Evolutionary conservation across 139 green algal species (phyloP), one percentile per base, ranked within the genome.

Genomic region (Eudorina sp.): DNA sequence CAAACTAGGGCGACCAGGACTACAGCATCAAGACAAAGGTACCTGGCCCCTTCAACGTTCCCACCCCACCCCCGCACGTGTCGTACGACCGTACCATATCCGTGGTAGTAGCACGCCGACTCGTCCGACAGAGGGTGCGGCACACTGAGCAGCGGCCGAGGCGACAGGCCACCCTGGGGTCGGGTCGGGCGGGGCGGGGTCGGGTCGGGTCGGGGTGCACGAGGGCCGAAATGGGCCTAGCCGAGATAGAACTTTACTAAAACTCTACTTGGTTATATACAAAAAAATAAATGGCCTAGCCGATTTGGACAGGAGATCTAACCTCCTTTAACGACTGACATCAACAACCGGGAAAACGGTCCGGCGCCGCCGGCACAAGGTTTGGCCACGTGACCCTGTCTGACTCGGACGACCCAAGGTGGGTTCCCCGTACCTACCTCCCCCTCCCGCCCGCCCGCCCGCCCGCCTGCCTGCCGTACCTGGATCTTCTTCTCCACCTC

Each of bases 71-170:
- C n/a, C n/a, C n/a, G n/a, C n/a, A n/a, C n/a, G n/a, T n/a, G n/a
- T n/a, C n/a, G n/a, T n/a, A n/a, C n/a, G n/a, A n/a, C n/a, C 68
- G 7, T 43, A 87, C 81, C 81, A 36, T 88, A 97, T 41, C 90
- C 94, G 60, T 97, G 95, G 88, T 96, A 98, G 89, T 98, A 98
- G 85, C 89, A 95, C 23, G 62, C 89, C 27, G 76, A 83, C 90
- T 98, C 95, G 81, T 98, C 96, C 13, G 89, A 90, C 40, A 97
- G 89, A 62, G 97, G 96, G 93, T 98, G 95, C 0, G 95, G 95
- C 51, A 98, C 95, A 41, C 75, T 90, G 55, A 96, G 89, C 48
- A 96, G 89, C 34, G 93, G 93, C 36, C 94, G 90, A 13, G 89
- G 60, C 3, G 85, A 83, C 31, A 93, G 83, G 9, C 92, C 92